These are phyloP conservation scores for Phytophthora melonis DNA, from an alignment of 352 stramenopile genomes.

Conservation along the genomic window DNA sequence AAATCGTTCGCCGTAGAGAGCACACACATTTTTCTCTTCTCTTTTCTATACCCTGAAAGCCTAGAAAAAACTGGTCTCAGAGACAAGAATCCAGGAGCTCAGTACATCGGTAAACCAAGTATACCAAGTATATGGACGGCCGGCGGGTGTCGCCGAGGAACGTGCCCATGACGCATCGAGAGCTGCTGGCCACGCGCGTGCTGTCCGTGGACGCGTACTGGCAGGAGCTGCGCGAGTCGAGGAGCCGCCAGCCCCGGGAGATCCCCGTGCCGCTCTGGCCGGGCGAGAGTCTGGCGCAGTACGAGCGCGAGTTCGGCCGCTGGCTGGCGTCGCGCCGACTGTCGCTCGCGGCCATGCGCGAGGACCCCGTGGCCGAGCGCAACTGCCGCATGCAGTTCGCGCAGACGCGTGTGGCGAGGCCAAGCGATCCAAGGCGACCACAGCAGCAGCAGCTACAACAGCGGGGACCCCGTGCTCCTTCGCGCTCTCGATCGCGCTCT, in stretches of 20 bases:
- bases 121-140: no score
- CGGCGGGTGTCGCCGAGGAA: neutral
- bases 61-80: conserved; percentile 11
- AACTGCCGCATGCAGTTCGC: conserved; percentile 32
- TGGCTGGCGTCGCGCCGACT: conserved; percentile 28
- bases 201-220: conserved; percentile 35
- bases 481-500: conserved; percentile 20
- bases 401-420: conserved; percentile 22
- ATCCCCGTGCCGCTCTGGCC: conserved; percentile 47
- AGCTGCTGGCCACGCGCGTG: conserved; percentile 30
- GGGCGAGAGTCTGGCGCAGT: conserved; percentile 40
- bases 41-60: conserved; percentile 1
- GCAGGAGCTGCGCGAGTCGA: conserved; percentile 21
- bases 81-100: neutral
- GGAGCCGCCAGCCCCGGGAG: conserved; percentile 6
- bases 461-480: conserved; percentile 4
- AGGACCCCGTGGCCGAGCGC: conserved; percentile 20
- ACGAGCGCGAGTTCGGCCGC: conserved; percentile 35
- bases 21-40: conserved; percentile 9
- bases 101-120: neutral
- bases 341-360: conserved; percentile 17
- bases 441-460: neutral
- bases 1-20: conserved; percentile 13
- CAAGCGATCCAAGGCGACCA: neutral
- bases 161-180: conserved; percentile 8